Conservation (phyloP, 768 basidiomycete species). For the Piloderma croceum region DNA sequence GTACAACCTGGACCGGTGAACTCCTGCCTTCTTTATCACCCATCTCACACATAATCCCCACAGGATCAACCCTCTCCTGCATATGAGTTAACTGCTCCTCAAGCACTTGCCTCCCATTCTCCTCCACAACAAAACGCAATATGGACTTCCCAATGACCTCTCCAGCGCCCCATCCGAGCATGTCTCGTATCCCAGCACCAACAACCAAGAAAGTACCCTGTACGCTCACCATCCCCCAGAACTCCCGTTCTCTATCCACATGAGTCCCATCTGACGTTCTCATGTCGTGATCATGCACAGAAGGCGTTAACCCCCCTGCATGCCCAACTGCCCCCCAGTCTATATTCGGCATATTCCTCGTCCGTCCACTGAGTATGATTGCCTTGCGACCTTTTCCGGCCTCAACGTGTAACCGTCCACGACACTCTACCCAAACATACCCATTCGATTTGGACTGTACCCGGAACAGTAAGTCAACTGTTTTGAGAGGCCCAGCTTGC, state of each 20-base stretch:
- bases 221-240: conserved; percentile 51
- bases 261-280: conserved; percentile 13
- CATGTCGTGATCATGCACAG: conserved; percentile 4
- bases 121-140: conserved; percentile 30
- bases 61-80: conserved; percentile 16
- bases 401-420: conserved; percentile 87
- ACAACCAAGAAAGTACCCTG: conserved; percentile 46
- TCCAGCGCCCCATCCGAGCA: conserved; percentile 57
- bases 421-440: conserved; percentile 87
- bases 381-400: conserved; percentile 93
- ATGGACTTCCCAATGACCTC: conserved; percentile 50
- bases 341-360: conserved; percentile 58
- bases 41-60: conserved; percentile 31
- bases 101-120: conserved; percentile 13
- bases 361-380: conserved; percentile 82
- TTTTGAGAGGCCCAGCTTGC: conserved; percentile 33
- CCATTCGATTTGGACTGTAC: conserved; percentile 47
- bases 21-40: conserved; percentile 28
- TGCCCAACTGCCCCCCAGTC: conserved; percentile 53
- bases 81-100: conserved; percentile 23
- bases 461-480: conserved; percentile 79
- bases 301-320: conserved; percentile 42
- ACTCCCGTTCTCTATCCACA: conserved; percentile 32
- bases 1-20: not conserved
- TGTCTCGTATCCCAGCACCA: conserved; percentile 46